These are phyloP conservation scores for Ascosphaera aggregata DNA, from an alignment of 2,329 filamentous ascomycete species.

Conservation along the genomic window DNA sequence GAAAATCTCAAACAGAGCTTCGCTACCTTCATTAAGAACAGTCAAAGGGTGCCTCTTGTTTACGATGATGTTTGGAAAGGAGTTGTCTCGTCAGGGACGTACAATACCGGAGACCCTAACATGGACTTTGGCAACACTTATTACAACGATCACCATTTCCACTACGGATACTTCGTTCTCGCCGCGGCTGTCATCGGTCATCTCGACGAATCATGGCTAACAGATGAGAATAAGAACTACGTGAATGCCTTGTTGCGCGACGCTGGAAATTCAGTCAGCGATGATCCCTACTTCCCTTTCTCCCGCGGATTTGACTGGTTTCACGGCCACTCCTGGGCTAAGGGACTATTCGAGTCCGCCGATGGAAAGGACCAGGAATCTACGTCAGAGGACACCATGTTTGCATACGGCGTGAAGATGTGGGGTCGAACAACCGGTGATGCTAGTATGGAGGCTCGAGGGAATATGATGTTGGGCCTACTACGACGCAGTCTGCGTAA, in stretches of 20 bases:
- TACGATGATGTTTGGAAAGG: slow-evolving; percentile 49
- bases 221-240: slow-evolving; percentile 44
- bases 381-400: slow-evolving; percentile 74
- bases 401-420: slow-evolving; percentile 73
- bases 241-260: slow-evolving; percentile 73
- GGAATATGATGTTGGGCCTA: slow-evolving; percentile 65
- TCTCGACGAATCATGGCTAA: slow-evolving; percentile 52
- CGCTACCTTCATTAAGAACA: slow-evolving; percentile 40
- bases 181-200: slow-evolving; percentile 62
- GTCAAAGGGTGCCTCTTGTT: slow-evolving; percentile 36
- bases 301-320: slow-evolving; percentile 82
- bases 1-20: slow-evolving; percentile 42
- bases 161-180: slow-evolving; percentile 69
- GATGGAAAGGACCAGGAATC: slow-evolving; percentile 45
- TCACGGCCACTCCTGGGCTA: slow-evolving; percentile 85
- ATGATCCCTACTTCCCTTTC: slow-evolving; percentile 57
- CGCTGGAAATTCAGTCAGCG: slow-evolving; percentile 46
- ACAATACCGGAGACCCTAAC: slow-evolving; percentile 41
- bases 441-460: slow-evolving; percentile 52
- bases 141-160: slow-evolving; percentile 42
- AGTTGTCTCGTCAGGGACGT: slow-evolving; percentile 52
- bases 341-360: slow-evolving; percentile 27
- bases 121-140: slow-evolving; percentile 76
- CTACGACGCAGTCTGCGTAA: slow-evolving; percentile 47
- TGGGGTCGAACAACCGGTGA: slow-evolving; percentile 70